Percentiles rank a stretch among this genome's conserved stretches.
Evolutionary conservation across 176 grass and related monocot genomes (phyloP).

Genomic region (Eremochloa ophiuroides): DNA sequence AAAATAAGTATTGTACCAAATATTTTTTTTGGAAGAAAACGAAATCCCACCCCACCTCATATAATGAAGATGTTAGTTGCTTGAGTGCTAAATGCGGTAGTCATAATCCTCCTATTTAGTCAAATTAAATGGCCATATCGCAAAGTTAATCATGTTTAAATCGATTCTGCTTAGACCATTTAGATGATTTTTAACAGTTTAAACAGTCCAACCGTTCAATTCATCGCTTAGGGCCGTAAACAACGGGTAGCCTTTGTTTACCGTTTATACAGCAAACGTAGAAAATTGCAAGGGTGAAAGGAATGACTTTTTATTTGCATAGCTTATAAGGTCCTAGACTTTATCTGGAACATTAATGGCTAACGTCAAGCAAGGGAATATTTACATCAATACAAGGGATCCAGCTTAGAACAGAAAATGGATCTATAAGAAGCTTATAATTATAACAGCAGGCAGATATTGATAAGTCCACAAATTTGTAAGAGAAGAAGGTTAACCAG

Average conservation of each 20-base stretch:
- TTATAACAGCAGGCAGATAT: conserved; percentile 10
- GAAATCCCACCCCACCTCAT: background rate
- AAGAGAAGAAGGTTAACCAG: conserved; percentile 53
- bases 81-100: background rate
- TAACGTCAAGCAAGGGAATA: background rate
- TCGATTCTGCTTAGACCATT: background rate
- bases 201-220: background rate
- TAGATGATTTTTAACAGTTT: background rate
- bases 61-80: background rate
- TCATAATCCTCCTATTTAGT: background rate
- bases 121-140: background rate
- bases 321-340: background rate
- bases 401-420: background rate
- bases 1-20: background rate
- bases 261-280: background rate
- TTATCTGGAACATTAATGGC: background rate
- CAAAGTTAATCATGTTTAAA: background rate
- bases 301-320: background rate
- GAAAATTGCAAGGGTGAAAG: background rate
- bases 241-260: background rate
- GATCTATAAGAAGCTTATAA: background rate
- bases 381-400: background rate
- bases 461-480: background rate
- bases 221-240: background rate
- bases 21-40: background rate